These are phyloP conservation scores for Epichloe scottii DNA, from an alignment of 2,329 filamentous ascomycete species.

Conservation along the genomic window DNA sequence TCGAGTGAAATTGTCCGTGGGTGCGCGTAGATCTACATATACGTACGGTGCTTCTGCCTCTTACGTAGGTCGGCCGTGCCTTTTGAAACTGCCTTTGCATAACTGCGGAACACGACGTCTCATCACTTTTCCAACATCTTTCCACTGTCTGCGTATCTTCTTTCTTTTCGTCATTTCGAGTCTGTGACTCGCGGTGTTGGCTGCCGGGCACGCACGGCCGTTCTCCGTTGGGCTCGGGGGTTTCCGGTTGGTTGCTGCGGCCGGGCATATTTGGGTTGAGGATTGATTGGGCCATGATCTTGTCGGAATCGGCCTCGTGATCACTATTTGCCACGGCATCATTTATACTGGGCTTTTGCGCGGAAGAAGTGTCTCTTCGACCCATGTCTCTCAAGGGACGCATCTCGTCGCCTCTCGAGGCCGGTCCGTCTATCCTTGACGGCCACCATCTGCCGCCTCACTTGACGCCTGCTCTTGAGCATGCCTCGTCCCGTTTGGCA, in stretches of 20 bases:
- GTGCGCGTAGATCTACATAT: too few relatives aligned
- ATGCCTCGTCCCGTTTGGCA: constrained; percentile 42
- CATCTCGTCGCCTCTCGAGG: constrained; percentile 53
- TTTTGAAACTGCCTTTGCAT: too few relatives aligned
- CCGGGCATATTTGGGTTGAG: not conserved
- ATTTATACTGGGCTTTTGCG: not conserved
- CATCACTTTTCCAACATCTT: too few relatives aligned
- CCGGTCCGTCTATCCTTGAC: constrained; percentile 46
- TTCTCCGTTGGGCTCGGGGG: too few relatives aligned
- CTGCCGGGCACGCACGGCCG: too few relatives aligned
- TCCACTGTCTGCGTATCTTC: too few relatives aligned
- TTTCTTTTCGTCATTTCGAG: not conserved
- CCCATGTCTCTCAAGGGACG: constrained; percentile 38
- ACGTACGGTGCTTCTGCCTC: too few relatives aligned
- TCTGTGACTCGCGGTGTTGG: not conserved
- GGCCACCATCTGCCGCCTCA: constrained; percentile 43
- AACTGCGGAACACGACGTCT: too few relatives aligned
- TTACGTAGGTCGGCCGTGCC: too few relatives aligned
- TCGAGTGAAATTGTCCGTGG: too few relatives aligned
- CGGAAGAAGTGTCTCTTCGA: too few relatives aligned
- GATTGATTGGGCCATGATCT: not conserved
- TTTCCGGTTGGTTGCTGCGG: too few relatives aligned
- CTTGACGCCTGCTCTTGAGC: constrained; percentile 43
- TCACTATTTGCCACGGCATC: not conserved
- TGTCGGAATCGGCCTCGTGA: not conserved